A percentile compares a stretch with the other conserved stretches of the same genome.
Conservation (phyloP, 1,139 yeast species). For the Blastobotrys ciferrii region DNA sequence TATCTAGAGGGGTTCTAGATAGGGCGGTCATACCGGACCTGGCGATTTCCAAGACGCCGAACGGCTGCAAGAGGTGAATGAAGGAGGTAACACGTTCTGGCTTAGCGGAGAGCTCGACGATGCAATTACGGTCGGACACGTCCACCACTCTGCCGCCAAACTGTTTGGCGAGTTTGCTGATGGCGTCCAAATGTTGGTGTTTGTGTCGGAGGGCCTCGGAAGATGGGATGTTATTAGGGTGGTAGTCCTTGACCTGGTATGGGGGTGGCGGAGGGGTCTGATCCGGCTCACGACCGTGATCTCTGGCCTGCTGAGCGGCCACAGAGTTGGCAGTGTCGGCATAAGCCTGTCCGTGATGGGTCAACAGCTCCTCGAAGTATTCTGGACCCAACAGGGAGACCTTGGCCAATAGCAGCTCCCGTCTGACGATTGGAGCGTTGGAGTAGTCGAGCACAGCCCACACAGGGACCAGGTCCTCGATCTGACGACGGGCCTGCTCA, state of each 20-base stretch:
- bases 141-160: slow-evolving; percentile 94
- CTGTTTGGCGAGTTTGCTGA: slow-evolving; percentile 74
- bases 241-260: slow-evolving; percentile 42
- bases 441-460: slow-evolving; percentile 96
- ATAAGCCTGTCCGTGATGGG: slow-evolving; percentile 66
- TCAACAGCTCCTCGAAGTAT: slow-evolving; percentile 90
- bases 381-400: slow-evolving; percentile 94
- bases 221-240: slow-evolving; percentile 87
- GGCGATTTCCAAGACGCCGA: slow-evolving; percentile 93
- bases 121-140: slow-evolving; percentile 88
- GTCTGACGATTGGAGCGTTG: slow-evolving; percentile 80
- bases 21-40: slow-evolving; percentile 98
- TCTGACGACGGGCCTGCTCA: slow-evolving; percentile 98
- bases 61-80: slow-evolving; percentile 86
- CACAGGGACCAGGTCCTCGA: slow-evolving; percentile 96
- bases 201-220: slow-evolving; percentile 94
- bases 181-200: slow-evolving; percentile 82
- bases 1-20: slow-evolving; percentile 86
- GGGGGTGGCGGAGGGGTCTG: slow-evolving; percentile 17
- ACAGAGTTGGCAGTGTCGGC: slow-evolving; percentile 30
- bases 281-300: neutral
- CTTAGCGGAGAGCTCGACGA: slow-evolving; percentile 91
- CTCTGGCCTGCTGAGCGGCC: slow-evolving; percentile 23
- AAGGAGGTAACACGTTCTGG: slow-evolving; percentile 86
- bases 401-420: slow-evolving; percentile 89